Base-by-base conservation (phyloP, 2,329 filamentous ascomycete species). In the Neofusicoccum sp. region DNA sequence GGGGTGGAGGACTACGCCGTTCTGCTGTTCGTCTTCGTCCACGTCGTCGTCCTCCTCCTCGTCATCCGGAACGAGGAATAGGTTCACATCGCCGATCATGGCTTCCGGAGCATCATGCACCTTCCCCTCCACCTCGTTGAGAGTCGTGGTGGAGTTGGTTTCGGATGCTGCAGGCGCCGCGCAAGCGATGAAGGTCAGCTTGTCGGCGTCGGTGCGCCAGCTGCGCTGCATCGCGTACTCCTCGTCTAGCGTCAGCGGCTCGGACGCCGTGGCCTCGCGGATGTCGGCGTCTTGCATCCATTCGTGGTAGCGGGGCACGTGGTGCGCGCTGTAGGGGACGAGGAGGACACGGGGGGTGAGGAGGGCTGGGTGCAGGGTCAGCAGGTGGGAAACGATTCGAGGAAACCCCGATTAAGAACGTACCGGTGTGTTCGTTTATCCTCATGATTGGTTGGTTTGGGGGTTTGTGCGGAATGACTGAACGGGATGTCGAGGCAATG, bases 211-310 rank as follows among this genome's bases (percentile, higher is more conserved):
- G 20, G 78, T 78, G 38, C 92, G 87, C 93, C 93, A 98, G 65
- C 87, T 91, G n/a, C 78, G 77, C 74, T 97, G 93, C 87, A 97
- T 98, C 53, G 86, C 84, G 74, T 95, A 91, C 79, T 98, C 93
- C 71, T 96, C 89, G 0, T 85, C 80, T 0, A 97, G 79, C 0
- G 84, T 87, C 54, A 98, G 82, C 0, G 88, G 90, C 64, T 97
- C 92, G 0, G 93, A 97, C 1, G 93, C 92, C 0, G 93, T 98
- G 58, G 89, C 88, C 75, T 86, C 81, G 78, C 89, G 93, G 40
- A 97, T 89, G 48, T 86, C 83, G 6, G 40, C 82, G 69, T 95
- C 88, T 79, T 93, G 84, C 93, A 98, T 97, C 93, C 93, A 98
- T 69, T 82, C 78, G 72, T 96, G 91, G 72, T 97, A 97, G 38